These are phyloP conservation scores for Venturia nashicola DNA, from an alignment of 2,329 filamentous ascomycete genomes.

Conservation along the genomic window DNA sequence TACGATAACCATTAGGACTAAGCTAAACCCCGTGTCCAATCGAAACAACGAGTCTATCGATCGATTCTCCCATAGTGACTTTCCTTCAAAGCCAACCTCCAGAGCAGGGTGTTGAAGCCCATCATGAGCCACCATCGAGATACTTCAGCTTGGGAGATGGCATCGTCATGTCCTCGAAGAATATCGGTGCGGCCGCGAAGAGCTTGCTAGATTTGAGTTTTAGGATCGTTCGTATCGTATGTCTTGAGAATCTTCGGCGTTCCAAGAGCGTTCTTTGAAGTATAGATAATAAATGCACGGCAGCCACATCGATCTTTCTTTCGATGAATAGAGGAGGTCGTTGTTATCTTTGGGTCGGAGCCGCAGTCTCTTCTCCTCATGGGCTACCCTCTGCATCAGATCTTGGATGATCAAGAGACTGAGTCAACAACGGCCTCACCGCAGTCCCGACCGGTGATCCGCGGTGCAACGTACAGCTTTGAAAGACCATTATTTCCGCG, in stretches of 20 bases:
- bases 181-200: slow-evolving; percentile 18
- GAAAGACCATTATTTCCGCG: background rate
- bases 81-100: slow-evolving; percentile 18
- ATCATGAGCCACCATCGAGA: slow-evolving; percentile 18
- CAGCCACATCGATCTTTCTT: slow-evolving; percentile 22
- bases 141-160: slow-evolving; percentile 15
- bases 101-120: slow-evolving; percentile 20
- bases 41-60: slow-evolving; percentile 21
- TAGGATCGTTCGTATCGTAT: slow-evolving; percentile 27
- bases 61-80: slow-evolving; percentile 18
- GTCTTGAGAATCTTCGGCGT: slow-evolving; percentile 24
- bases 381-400: slow-evolving; percentile 19
- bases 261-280: slow-evolving; percentile 26
- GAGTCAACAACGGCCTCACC: background rate
- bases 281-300: slow-evolving; percentile 26
- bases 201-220: slow-evolving; percentile 21
- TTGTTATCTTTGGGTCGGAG: slow-evolving; percentile 14
- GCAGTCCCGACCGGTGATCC: background rate
- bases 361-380: slow-evolving; percentile 20
- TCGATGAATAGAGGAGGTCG: slow-evolving; percentile 19
- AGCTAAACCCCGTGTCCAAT: too few species aligned
- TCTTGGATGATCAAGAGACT: slow-evolving; percentile 15
- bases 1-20: too few species aligned
- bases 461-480: background rate
- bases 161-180: slow-evolving; percentile 20